Evolutionary conservation across 148 eudicot species (phyloP), one percentile per base, ranked within the genome.

Genomic region (Tetragonia tetragonoides): DNA sequence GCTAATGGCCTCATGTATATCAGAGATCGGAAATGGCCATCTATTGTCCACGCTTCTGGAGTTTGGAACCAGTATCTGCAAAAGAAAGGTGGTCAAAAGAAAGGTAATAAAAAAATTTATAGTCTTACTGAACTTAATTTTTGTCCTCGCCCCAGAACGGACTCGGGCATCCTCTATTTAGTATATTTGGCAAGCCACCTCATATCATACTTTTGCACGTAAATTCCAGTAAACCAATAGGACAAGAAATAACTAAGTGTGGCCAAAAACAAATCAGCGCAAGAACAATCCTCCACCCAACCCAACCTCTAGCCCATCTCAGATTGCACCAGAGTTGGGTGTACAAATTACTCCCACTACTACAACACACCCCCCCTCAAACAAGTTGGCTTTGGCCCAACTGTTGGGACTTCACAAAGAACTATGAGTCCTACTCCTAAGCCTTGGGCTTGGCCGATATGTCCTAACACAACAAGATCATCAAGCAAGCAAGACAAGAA

Each of bases 1-100:
- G 94, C 86, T 75, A 90, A 78, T n/a, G 94, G 94, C 74, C 94
- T 84, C 94, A 90, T 90, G 81, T 90, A 90, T 75, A 85, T 83
- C 37, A 90, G 87, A 23, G 94, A 90, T 64, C 94, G 83, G 39
- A 81, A 90, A 77, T 88, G 89, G 41, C 91, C 94, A 73, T 85
- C 88, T 57, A 81, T 80, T 10, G 86, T 88, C 94, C 94, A 90
- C 16, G 78, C 94, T 77, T 90, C 94, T 3, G 94, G 94, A 2
- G 94, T 88, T 79, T 90, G 94, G 77, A 90, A 90, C 77, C 87
- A 84, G 70, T 87, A 94, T 66, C 98, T 94, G 87, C 53, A 37
- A 64, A 49, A 63, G 56, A 73, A 53, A 78, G 11, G 47, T 53
- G 2, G 40, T 18, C 15, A 54, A 39, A 15, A 42, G 34, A 10